Percentiles rank a stretch among this genome's conserved stretches.
Evolutionary conservation across 129 eudicot genomes (phyloP).

Genomic region (Tanacetum coccineum): DNA sequence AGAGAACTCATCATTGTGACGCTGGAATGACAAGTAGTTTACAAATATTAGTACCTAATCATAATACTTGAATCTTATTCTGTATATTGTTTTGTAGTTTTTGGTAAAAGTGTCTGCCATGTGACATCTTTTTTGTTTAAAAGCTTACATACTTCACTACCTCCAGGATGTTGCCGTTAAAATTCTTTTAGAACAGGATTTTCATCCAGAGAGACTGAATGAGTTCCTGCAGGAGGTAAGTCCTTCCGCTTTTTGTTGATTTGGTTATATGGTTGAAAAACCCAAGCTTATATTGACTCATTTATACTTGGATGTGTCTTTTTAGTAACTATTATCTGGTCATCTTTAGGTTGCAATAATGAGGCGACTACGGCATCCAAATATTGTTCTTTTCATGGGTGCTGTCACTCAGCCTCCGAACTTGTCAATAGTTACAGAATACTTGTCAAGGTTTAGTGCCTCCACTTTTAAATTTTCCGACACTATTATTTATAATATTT

Average conservation of each 20-base stretch:
- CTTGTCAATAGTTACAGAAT: slow-evolving; percentile 82
- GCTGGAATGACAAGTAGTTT: not conserved
- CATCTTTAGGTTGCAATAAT: slow-evolving; percentile 66
- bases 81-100: not conserved
- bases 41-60: not conserved
- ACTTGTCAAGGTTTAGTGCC: slow-evolving; percentile 59
- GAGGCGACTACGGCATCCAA: slow-evolving; percentile 84
- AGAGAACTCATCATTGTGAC: too few relatives aligned
- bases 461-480: not conserved
- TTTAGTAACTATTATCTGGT: slow-evolving; percentile 22
- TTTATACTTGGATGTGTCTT: slow-evolving; percentile 1
- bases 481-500: too few relatives aligned
- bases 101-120: slow-evolving; percentile 1
- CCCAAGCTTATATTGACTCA: not conserved
- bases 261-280: not conserved
- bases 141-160: slow-evolving; percentile 13
- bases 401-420: slow-evolving; percentile 89
- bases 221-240: slow-evolving; percentile 76
- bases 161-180: slow-evolving; percentile 90
- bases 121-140: slow-evolving; percentile 10
- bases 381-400: slow-evolving; percentile 86
- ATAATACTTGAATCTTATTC: not conserved
- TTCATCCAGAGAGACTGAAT: slow-evolving; percentile 63
- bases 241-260: not conserved
- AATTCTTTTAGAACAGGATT: slow-evolving; percentile 86